Evolutionary conservation across 306 rosid genomes (phyloP), one percentile per base, ranked within the genome.

Genomic region (Trifolium dubium): DNA sequence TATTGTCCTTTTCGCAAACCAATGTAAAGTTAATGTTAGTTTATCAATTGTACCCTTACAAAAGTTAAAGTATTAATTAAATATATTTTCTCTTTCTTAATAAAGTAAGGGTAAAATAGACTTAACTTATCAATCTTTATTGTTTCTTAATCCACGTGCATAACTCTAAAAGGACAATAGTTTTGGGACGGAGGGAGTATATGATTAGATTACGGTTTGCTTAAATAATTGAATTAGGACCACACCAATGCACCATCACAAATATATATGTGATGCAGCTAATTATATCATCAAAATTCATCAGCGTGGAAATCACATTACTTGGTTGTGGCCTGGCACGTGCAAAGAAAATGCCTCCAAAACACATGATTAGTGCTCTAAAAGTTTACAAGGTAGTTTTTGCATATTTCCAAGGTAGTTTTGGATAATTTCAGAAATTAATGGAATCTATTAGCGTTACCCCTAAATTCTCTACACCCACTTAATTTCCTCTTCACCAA

Each of bases 271-370:
- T 12, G 54, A 47, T 47, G 54, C 19, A 47, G 19, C 54, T 47
- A 47, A 14, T 47, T 14, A 14, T 43, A 41, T 10, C 11, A 43
- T 41, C 14, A 41, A n/a, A n/a, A n/a, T n/a, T n/a, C n/a, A 4
- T 41, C 14, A 10, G 3, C 49, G 14, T 47, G 30, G 58, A 23
- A 55, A 51, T 19, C 61, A 15, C 28, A 17, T 71, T 82, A 86
- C 80, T 80, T 77, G 87, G 89, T 83, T 4, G 15, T 50, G 56
- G 56, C 55, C 8, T 37, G 82, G 82, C 87, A 90, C 86, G 87
- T 84, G 92, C 89, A 70, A 19, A 6, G 77, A 39, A n/a, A 46
- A 37, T 37, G 34, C 41, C 30, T 46, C 34, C 41, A 12, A 12
- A 81, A 82, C 81, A 82, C 64, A 67, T 71, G 81, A 72, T 64